These are phyloP conservation scores for Aspergillus ochraceoroseus DNA, from an alignment of 2,329 filamentous ascomycete species.

Conservation along the genomic window DNA sequence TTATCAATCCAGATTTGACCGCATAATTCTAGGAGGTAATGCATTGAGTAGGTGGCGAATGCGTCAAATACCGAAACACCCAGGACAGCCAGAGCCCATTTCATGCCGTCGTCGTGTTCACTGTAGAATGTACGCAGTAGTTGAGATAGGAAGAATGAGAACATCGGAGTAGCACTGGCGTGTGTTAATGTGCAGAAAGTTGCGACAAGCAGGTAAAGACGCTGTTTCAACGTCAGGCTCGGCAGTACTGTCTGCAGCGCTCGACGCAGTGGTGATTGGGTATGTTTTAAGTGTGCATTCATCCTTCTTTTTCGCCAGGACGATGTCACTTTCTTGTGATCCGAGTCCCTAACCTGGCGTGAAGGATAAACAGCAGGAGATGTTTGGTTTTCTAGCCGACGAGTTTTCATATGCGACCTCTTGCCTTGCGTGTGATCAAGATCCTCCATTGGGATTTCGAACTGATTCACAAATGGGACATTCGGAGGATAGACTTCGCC, in stretches of 20 bases:
- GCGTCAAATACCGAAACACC: slow-evolving; percentile 64
- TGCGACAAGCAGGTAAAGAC: slow-evolving; percentile 55
- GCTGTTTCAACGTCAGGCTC: slow-evolving; percentile 50
- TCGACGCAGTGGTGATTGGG: slow-evolving; percentile 36
- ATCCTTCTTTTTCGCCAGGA: slow-evolving; percentile 1
- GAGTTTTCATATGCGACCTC: background rate
- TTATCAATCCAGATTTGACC: slow-evolving; percentile 73
- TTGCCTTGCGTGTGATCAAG: background rate
- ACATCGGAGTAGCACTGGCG: slow-evolving; percentile 64
- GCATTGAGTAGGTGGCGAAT: slow-evolving; percentile 58
- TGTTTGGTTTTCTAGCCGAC: background rate
- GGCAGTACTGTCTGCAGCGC: slow-evolving; percentile 70
- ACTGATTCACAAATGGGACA: background rate
- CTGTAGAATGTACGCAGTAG: slow-evolving; percentile 67
- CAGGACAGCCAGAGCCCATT: slow-evolving; percentile 67
- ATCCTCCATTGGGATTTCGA: slow-evolving; percentile 2
- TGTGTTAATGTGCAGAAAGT: slow-evolving; percentile 59
- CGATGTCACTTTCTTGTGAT: background rate
- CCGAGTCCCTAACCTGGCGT: background rate
- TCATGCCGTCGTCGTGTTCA: slow-evolving; percentile 47
- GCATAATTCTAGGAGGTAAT: slow-evolving; percentile 66
- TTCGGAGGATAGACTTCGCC: background rate
- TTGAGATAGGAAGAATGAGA: slow-evolving; percentile 69
- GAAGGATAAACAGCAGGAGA: background rate
- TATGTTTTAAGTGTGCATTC: background rate